A percentile compares a stretch with the other conserved stretches of the same genome.
Evolutionary conservation across 495 filamentous ascomycete species (phyloP).

Genomic region (Beverwykella pulmonaria): DNA sequence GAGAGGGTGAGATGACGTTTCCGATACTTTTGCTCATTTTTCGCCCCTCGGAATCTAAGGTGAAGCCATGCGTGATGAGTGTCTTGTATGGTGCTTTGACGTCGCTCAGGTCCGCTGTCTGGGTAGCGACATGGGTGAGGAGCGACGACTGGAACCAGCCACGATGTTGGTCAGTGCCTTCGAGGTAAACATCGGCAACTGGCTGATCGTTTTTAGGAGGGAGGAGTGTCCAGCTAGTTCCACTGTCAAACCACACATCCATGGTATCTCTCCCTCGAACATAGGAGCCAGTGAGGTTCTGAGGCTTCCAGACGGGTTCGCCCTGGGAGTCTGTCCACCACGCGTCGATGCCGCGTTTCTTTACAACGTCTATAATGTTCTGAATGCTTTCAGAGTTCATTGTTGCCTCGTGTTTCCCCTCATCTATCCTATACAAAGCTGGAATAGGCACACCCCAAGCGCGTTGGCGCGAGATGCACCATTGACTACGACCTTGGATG

Average conservation of each 20-base stretch:
- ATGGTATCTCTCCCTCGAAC: conserved; percentile 91
- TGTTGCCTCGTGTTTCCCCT: conserved; percentile 61
- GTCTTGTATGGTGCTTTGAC: conserved; percentile 71
- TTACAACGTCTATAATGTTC: conserved; percentile 80
- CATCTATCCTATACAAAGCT: conserved; percentile 72
- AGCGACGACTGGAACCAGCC: conserved; percentile 99
- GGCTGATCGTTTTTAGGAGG: conserved; percentile 47
- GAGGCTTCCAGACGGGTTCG: conserved; percentile 73
- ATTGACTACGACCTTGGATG: conserved; percentile 83
- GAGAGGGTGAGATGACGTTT: conserved; percentile 78
- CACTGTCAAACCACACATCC: conserved; percentile 99
- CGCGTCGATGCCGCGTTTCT: conserved; percentile 76
- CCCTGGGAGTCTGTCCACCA: conserved; percentile 87
- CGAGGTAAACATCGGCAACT: conserved; percentile 84
- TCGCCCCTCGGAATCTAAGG: conserved; percentile 79
- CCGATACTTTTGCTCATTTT: conserved; percentile 99
- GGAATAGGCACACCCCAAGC: conserved; percentile 97
- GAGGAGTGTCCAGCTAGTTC: conserved; percentile 84
- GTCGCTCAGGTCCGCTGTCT: conserved; percentile 43
- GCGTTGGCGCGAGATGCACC: conserved; percentile 98
- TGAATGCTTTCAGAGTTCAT: conserved; percentile 76
- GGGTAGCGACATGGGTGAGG: conserved; percentile 75
- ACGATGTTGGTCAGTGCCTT: conserved; percentile 93
- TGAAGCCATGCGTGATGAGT: conserved; percentile 94
- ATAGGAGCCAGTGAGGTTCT: conserved; percentile 57